Conservation (phyloP, 257 asterid species). For the Datura wrightii region DNA sequence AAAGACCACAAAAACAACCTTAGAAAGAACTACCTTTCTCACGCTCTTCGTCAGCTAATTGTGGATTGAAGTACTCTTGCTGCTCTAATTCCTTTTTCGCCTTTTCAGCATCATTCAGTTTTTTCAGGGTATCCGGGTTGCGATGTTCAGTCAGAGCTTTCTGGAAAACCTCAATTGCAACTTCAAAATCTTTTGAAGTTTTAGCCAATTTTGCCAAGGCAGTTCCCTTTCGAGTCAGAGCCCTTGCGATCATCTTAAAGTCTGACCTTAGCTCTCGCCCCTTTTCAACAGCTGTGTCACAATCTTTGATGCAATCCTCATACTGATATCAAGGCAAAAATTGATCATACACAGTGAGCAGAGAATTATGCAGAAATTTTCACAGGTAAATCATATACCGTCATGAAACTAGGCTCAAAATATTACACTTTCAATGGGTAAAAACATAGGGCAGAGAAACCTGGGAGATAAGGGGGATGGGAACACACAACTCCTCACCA, state of each 20-base stretch:
- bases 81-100: constrained; percentile 95
- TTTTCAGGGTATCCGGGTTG: constrained; percentile 89
- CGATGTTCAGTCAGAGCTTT: constrained; percentile 96
- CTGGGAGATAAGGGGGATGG: neutral
- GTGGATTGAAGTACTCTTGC: constrained; percentile 82
- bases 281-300: constrained; percentile 94
- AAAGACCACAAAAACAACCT: neutral
- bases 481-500: neutral
- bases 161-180: constrained; percentile 85
- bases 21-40: constrained; percentile 70
- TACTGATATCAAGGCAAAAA: constrained; percentile 46
- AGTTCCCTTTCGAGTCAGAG: constrained; percentile 89
- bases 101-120: constrained; percentile 88
- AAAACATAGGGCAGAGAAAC: neutral
- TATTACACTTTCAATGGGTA: neutral
- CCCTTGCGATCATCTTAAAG: constrained; percentile 90
- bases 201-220: constrained; percentile 85
- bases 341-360: neutral
- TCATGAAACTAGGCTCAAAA: neutral
- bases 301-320: constrained; percentile 87
- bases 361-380: neutral
- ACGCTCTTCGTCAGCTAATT: constrained; percentile 92
- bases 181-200: constrained; percentile 75
- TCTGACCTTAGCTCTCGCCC: constrained; percentile 90
- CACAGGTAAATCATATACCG: neutral